These are phyloP conservation scores for Pestalotiopsis sp. DNA, from an alignment of 2,329 filamentous ascomycete genomes.

Conservation along the genomic window DNA sequence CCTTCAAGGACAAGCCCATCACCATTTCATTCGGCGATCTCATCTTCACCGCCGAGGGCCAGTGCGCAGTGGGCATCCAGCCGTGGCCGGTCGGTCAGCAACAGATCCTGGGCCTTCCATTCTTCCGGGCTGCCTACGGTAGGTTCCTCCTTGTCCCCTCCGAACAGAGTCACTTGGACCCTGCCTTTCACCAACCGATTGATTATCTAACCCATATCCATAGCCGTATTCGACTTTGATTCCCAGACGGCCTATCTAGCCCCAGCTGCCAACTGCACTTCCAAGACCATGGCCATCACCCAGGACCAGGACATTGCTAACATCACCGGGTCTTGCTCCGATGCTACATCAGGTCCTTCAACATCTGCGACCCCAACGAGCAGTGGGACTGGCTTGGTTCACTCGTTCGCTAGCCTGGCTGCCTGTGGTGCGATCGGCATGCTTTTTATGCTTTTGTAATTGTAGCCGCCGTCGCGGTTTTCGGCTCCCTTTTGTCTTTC, in stretches of 20 bases:
- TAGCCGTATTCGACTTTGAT: conserved; percentile 6
- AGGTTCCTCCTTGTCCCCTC: too few relatives aligned
- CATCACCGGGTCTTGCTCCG: not conserved
- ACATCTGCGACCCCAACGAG: not conserved
- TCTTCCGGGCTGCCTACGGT: not conserved
- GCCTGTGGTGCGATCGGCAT: not conserved
- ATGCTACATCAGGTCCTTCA: not conserved
- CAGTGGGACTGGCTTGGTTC: not conserved
- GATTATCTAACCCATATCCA: not conserved
- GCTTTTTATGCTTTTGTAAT: not conserved
- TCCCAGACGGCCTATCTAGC: not conserved
- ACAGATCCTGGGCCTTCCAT: not conserved
- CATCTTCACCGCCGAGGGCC: not conserved
- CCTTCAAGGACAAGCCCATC: not conserved
- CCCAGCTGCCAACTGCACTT: conserved; percentile 4
- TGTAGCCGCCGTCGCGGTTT: not conserved
- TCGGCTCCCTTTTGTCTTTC: not conserved
- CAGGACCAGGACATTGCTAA: not conserved
- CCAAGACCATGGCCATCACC: not conserved
- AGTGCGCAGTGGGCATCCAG: not conserved
- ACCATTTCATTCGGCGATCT: not conserved
- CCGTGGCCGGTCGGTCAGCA: not conserved
- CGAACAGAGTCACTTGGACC: not conserved
- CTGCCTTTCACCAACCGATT: not conserved
- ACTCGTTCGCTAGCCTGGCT: not conserved